Conservation (phyloP, 2,329 filamentous ascomycete genomes). For the Exophiala bonariae region DNA sequence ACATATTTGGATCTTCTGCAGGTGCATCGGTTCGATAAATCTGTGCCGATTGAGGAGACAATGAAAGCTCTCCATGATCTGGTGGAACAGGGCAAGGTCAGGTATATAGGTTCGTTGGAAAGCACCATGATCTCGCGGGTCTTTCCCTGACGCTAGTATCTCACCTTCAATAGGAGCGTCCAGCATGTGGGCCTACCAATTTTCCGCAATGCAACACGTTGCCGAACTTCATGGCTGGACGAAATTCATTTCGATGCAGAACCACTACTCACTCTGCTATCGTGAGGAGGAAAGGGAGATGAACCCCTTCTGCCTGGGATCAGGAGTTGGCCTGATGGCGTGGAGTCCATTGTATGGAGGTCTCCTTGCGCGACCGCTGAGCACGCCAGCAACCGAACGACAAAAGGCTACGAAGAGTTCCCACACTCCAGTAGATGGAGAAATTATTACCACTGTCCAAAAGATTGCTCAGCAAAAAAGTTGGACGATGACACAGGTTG, state of each 20-base stretch:
- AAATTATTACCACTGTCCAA: constrained; percentile 45
- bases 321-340: constrained; percentile 39
- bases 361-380: constrained; percentile 26
- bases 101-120: constrained; percentile 34
- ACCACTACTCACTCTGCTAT: constrained; percentile 52
- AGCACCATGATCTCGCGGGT: background rate
- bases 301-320: constrained; percentile 37
- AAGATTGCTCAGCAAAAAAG: constrained; percentile 44
- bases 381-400: constrained; percentile 7
- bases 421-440: constrained; percentile 38
- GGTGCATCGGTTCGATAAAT: constrained; percentile 48
- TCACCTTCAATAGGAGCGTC: constrained; percentile 29
- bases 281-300: constrained; percentile 48
- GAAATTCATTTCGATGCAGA: constrained; percentile 54
- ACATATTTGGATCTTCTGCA: constrained; percentile 53
- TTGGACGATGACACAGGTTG: constrained; percentile 33
- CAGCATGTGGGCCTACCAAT: no score
- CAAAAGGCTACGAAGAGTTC: constrained; percentile 13
- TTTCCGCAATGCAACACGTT: constrained; percentile 48
- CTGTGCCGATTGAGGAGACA: constrained; percentile 49
- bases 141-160: background rate
- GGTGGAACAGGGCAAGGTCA: constrained; percentile 40
- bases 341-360: constrained; percentile 29
- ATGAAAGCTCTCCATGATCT: constrained; percentile 47
- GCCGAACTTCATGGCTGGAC: constrained; percentile 52